Evolutionary conservation across 805 yeast species (phyloP).

Genomic region (Ogataea zsoltii): DNA sequence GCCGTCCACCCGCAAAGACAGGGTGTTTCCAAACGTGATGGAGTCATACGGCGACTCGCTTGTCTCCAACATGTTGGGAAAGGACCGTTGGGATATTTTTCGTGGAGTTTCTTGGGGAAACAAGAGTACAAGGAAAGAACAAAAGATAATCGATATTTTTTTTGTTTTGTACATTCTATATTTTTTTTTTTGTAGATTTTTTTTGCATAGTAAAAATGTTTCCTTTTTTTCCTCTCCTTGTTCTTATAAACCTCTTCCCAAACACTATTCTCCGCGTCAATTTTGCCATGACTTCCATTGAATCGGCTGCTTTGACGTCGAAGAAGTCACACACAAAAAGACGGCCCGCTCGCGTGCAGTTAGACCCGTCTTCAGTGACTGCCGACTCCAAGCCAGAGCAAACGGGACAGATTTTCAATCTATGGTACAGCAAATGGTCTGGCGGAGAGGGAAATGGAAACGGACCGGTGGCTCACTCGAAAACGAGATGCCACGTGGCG

Average conservation of each 20-base stretch:
- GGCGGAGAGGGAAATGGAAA: conserved; percentile 62
- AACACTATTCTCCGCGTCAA: too few species aligned
- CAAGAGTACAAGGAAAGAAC: too few species aligned
- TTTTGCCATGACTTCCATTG: not conserved
- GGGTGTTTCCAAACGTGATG: conserved; percentile 74
- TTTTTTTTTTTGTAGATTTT: not conserved
- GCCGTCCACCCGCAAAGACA: conserved; percentile 88
- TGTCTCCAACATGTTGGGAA: not conserved
- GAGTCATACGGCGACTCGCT: conserved; percentile 38
- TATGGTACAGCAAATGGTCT: conserved; percentile 91
- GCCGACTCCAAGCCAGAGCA: conserved; percentile 71
- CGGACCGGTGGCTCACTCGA: conserved; percentile 38
- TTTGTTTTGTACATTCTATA: too few species aligned
- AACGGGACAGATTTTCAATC: conserved; percentile 76
- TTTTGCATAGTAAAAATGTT: not conserved
- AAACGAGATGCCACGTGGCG: conserved; percentile 61
- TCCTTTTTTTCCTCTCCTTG: too few species aligned
- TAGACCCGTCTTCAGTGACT: conserved; percentile 58
- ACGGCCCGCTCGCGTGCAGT: conserved; percentile 71
- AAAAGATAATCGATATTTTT: too few species aligned
- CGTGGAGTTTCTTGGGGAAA: too few species aligned
- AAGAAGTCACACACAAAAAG: conserved; percentile 9
- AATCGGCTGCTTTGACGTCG: not conserved
- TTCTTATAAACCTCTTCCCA: too few species aligned
- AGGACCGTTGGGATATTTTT: not conserved